phyloP scores from a whole-genome alignment of 495 filamentous ascomycete genomes.

The Aspergillus campestris region DNA sequence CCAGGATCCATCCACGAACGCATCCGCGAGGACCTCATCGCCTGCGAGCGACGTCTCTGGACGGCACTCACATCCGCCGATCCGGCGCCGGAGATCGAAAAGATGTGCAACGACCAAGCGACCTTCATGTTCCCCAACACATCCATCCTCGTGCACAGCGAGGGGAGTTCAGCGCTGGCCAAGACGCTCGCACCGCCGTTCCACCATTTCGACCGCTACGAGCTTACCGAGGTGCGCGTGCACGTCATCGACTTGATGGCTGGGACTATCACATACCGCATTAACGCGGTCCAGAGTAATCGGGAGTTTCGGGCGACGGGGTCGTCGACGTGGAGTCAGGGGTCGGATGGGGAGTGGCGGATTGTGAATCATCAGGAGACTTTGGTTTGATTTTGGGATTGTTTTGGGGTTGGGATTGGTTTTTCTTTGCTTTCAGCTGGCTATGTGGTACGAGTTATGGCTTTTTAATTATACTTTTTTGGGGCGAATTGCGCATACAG shows the following conservation, averaged over 20 bases:
- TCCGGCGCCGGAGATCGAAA: conserved; percentile 30
- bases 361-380: conserved; percentile 33
- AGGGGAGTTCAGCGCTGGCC: conserved; percentile 10
- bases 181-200: conserved; percentile 29
- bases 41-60: conserved; percentile 35
- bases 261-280: conserved; percentile 29
- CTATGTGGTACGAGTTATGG: too few relatives aligned
- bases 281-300: conserved; percentile 21
- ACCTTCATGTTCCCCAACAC: conserved; percentile 34
- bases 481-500: too few relatives aligned
- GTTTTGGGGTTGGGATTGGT: too few relatives aligned
- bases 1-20: conserved; percentile 39
- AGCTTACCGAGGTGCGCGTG: conserved; percentile 29
- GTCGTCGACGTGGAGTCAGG: conserved; percentile 38
- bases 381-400: conserved; percentile 11
- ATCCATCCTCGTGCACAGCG: conserved; percentile 26
- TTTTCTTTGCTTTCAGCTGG: too few relatives aligned
- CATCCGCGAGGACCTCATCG: conserved; percentile 33
- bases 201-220: conserved; percentile 36
- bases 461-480: too few relatives aligned
- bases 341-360: conserved; percentile 37
- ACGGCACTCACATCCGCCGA: conserved; percentile 37
- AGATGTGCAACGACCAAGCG: conserved; percentile 27
- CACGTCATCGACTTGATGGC: conserved; percentile 42
- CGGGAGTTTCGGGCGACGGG: conserved; percentile 24